phyloP scores from a whole-genome alignment of 148 eudicot species.

The Linanthus parryae region DNA sequence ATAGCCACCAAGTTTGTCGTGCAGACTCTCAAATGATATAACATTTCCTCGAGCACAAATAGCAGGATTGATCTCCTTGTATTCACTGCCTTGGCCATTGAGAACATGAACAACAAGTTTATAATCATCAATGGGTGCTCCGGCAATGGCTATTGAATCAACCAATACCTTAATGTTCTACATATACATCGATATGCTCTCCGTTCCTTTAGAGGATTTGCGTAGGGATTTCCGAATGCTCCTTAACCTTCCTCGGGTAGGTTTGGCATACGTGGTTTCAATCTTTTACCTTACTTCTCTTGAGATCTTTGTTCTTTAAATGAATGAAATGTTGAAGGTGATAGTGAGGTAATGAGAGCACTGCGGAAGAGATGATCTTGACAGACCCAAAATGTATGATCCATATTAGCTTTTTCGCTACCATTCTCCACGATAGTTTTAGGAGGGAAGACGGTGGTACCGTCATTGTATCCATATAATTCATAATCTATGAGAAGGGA shows the following conservation, averaged over 20 bases:
- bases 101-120: not conserved
- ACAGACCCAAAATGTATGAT: not conserved
- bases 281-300: not conserved
- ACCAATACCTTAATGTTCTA: not conserved
- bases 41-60: not conserved
- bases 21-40: not conserved
- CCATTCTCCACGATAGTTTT: no score
- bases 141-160: not conserved
- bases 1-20: not conserved
- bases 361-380: not conserved
- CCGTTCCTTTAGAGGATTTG: not conserved
- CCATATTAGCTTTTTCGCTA: no score
- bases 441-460: not conserved
- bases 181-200: not conserved
- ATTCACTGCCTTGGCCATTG: not conserved
- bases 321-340: not conserved
- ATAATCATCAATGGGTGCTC: not conserved
- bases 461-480: not conserved
- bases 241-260: not conserved
- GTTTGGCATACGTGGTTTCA: not conserved
- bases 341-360: not conserved
- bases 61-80: not conserved
- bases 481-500: no score
- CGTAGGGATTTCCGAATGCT: not conserved
- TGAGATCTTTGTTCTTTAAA: not conserved